Base-by-base conservation (phyloP, 805 yeast species). In the Debaryomyces castellii region DNA sequence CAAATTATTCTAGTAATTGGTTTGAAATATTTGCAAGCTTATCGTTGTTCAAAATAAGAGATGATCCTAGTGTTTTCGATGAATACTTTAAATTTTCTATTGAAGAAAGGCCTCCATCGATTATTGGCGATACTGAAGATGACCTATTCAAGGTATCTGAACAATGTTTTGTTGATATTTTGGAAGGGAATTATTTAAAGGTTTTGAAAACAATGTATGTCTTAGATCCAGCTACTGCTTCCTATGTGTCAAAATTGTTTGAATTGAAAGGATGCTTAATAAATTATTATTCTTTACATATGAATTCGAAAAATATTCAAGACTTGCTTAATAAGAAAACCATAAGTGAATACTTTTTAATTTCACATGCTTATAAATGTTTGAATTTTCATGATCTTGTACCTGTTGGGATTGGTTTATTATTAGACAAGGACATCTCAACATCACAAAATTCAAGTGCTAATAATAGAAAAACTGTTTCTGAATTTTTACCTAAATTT, bases 331-430 rank as follows among this genome's bases (percentile, higher is more conserved):
- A 53, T 27, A 49, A 49, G n/a, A 60, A 58, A 39, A 64, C 70
- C 4, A 63, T 82, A n/a, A 78, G 83, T 12, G 85, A 81, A 45
- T 76, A 74, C 55, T 74, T 83, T 58, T 55, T 83, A 34, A 77
- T 77, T 17, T 73, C 77, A 25, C 79, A 80, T 57, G 81, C 86
- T 1, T 68, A 76, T 46, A 76, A 77, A 32, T 80, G 82, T 55
- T 63, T 83, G 39, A 67, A 76, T 25, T 66, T 73, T 41, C 81
- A 78, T 50, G 65, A 66, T 17, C 66, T 83, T 35, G 82, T 85
- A 41, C 84, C 91, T 0, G 76, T 83, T 38, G 91, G 89, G 2
- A 74, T 85, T 51, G 94, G 92, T 5, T 63, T 87, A 2, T 64
- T 85, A 23, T 44, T 67, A 40, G 61, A 64, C 46, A 55, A 61